Percentiles rank a stretch among this genome's conserved stretches.
These are phyloP conservation scores for Apiospora koreana DNA, from an alignment of 2,329 filamentous ascomycete genomes.

Conservation along the genomic window DNA sequence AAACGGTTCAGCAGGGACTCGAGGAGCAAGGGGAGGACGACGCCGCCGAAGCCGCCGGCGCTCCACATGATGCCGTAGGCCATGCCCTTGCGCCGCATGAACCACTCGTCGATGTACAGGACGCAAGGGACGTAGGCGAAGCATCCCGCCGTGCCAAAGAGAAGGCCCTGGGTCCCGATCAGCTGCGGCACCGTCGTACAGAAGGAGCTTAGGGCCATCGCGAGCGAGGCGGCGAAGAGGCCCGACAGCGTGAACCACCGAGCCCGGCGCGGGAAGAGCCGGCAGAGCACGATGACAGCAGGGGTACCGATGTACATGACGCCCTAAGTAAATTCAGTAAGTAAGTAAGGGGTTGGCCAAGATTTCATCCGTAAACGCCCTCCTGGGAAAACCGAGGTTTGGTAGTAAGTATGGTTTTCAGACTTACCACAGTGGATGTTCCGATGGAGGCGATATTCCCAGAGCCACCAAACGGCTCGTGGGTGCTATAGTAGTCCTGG, in stretches of 20 bases:
- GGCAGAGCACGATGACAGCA: conserved; percentile 48
- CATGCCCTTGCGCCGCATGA: conserved; percentile 56
- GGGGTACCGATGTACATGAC: conserved; percentile 59
- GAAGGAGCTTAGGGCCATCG: conserved; percentile 54
- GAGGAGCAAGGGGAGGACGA: conserved; percentile 54
- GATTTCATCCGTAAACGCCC: background rate
- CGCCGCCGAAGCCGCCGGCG: conserved; percentile 51
- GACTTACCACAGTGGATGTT: conserved; percentile 40
- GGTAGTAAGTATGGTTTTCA: background rate
- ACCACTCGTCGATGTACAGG: conserved; percentile 58
- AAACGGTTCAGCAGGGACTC: conserved; percentile 50
- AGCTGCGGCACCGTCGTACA: conserved; percentile 53
- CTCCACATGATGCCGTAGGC: conserved; percentile 67
- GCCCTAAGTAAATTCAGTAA: conserved; percentile 59
- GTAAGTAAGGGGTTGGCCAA: conserved; percentile 37
- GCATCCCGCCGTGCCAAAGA: conserved; percentile 61
- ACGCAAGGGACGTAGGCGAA: conserved; percentile 51
- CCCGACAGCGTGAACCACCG: conserved; percentile 47
- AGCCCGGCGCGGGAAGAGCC: conserved; percentile 40
- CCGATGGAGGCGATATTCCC: conserved; percentile 63
- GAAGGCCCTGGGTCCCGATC: conserved; percentile 60
- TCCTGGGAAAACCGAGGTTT: background rate
- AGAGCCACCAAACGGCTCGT: conserved; percentile 57
- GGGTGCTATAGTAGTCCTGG: conserved; percentile 65
- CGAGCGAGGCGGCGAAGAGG: conserved; percentile 49